Evolutionary conservation across 495 filamentous ascomycete genomes (phyloP).

Genomic region (Xylaria intraflava): DNA sequence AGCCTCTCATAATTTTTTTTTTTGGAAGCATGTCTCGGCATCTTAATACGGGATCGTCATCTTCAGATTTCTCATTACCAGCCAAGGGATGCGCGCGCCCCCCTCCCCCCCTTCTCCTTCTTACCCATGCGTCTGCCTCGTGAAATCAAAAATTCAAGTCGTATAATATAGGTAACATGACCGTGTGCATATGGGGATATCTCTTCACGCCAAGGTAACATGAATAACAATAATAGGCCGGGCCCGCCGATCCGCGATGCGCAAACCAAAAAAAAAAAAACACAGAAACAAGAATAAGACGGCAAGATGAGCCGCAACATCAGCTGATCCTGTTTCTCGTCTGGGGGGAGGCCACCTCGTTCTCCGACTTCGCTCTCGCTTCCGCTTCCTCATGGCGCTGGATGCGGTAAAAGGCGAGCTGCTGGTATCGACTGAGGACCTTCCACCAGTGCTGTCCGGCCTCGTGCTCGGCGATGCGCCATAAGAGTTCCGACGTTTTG

Average conservation of each 20-base stretch:
- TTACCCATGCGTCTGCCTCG: neutral
- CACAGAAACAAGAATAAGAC: too few relatives aligned
- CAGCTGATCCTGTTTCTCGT: conserved; percentile 27
- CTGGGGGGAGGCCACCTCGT: conserved; percentile 19
- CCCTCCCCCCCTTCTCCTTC: neutral
- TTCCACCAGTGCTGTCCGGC: conserved; percentile 92
- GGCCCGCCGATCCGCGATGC: neutral
- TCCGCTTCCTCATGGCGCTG: conserved; percentile 55
- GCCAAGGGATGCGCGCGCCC: neutral
- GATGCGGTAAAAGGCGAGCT: conserved; percentile 66
- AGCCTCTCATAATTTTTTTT: neutral
- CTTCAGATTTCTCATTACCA: neutral
- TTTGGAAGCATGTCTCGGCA: neutral
- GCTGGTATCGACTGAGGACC: conserved; percentile 78
- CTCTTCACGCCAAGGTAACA: neutral
- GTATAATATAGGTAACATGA: neutral
- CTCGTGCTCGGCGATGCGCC: conserved; percentile 76
- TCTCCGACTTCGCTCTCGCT: conserved; percentile 24
- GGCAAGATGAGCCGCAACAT: neutral
- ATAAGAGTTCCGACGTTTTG: conserved; percentile 71
- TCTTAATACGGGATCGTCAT: neutral
- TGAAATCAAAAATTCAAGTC: neutral
- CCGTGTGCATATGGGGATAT: neutral
- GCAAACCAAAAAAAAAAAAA: neutral
- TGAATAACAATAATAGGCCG: neutral